Conservation (phyloP, 164 flowering plant species). For the grape (Vitis vinifera) region DNA sequence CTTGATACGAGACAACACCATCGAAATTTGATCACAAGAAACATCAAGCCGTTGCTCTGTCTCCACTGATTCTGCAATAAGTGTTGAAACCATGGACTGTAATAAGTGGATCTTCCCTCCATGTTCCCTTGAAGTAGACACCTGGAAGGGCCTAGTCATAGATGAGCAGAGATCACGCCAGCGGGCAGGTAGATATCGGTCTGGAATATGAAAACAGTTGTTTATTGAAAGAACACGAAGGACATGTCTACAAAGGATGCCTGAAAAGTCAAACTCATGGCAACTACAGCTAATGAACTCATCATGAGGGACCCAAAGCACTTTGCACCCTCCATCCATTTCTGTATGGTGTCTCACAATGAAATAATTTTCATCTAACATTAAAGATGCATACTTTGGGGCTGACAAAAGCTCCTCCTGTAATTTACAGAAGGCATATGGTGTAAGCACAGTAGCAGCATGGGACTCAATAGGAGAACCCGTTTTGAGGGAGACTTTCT, state of each 20-base stretch:
- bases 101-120: conserved; percentile 50
- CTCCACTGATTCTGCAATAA: conserved; percentile 57
- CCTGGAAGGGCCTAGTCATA: conserved; percentile 21
- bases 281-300: conserved; percentile 69
- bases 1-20: conserved; percentile 42
- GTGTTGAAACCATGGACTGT: conserved; percentile 62
- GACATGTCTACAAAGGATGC: conserved; percentile 71
- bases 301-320: conserved; percentile 59
- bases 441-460: conserved; percentile 75
- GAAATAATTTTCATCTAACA: conserved; percentile 58
- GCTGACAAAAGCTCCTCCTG: conserved; percentile 80
- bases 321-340: conserved; percentile 69
- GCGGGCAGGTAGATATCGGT: conserved; percentile 60
- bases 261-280: conserved; percentile 71
- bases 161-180: conserved; percentile 49
- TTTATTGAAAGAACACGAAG: conserved; percentile 76
- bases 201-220: conserved; percentile 84
- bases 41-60: conserved; percentile 12
- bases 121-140: conserved; percentile 25
- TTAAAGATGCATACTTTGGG: conserved; percentile 73
- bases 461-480: conserved; percentile 86
- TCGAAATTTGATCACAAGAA: conserved; percentile 48
- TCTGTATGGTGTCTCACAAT: conserved; percentile 74
- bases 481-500: conserved; percentile 60
- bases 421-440: conserved; percentile 68